These are phyloP conservation scores for Carallia pectinifolia DNA, from an alignment of 345 rosid genomes.

Conservation along the genomic window DNA sequence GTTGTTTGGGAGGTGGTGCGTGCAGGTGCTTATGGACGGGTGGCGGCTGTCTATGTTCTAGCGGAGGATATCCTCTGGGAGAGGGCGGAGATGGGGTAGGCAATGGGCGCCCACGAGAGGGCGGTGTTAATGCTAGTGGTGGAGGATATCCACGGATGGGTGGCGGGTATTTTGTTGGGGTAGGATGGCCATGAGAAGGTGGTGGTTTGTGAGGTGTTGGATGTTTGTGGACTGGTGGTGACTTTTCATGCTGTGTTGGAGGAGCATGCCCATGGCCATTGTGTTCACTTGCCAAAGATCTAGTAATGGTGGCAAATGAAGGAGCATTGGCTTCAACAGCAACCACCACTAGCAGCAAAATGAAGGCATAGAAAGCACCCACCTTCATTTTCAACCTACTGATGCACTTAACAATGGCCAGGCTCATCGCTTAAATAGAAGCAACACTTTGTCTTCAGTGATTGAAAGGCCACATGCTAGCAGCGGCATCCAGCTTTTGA, in stretches of 20 bases:
- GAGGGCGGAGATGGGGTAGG: not conserved
- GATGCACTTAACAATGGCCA: not conserved
- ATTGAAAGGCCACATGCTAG: too few species aligned
- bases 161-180: conserved; percentile 1
- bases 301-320: not conserved
- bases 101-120: conserved; percentile 11
- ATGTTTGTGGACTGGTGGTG: not conserved
- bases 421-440: not conserved
- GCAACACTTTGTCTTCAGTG: not conserved
- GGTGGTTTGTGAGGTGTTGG: conserved; percentile 5
- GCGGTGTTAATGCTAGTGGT: not conserved
- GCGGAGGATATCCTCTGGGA: not conserved
- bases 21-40: not conserved
- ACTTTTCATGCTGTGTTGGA: not conserved
- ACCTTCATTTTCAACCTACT: not conserved
- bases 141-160: not conserved
- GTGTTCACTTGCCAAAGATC: not conserved
- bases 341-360: not conserved
- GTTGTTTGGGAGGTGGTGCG: not conserved
- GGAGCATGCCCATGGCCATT: not conserved
- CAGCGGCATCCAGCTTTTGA: too few species aligned
- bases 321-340: conserved; percentile 1
- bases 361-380: not conserved
- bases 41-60: not conserved
- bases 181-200: not conserved